phyloP scores from a whole-genome alignment of 2,329 filamentous ascomycete species.

The Colletotrichum karsti region DNA sequence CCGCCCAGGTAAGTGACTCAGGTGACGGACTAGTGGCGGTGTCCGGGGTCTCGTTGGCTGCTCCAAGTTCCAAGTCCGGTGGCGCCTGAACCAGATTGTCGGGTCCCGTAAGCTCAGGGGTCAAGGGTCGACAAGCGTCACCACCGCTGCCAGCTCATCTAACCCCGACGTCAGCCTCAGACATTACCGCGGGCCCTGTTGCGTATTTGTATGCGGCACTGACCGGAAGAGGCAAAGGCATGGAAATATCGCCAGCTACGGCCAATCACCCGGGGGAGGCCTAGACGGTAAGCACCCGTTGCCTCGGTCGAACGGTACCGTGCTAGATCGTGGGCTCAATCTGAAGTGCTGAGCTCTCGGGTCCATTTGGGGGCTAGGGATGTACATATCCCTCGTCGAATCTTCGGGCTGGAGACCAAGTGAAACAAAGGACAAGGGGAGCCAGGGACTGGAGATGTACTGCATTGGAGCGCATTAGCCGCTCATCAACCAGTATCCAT shows the following conservation, averaged over 20 bases:
- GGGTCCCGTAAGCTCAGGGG: constrained; percentile 23
- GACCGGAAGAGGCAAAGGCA: constrained; percentile 20
- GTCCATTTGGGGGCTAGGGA: background rate
- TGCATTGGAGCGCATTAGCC: background rate
- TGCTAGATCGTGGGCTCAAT: constrained; percentile 3
- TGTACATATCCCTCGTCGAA: background rate
- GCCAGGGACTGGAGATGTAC: background rate
- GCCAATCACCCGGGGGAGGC: constrained; percentile 6
- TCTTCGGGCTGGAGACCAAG: background rate
- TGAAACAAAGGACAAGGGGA: constrained; percentile 1
- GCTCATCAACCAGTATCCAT: background rate
- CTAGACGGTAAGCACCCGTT: background rate
- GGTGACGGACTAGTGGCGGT: constrained; percentile 19
- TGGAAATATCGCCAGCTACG: constrained; percentile 6
- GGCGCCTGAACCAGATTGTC: constrained; percentile 26
- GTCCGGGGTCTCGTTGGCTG: constrained; percentile 15
- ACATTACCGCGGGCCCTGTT: constrained; percentile 18
- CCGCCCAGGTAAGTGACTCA: constrained; percentile 15
- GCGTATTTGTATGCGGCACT: constrained; percentile 16
- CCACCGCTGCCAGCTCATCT: constrained; percentile 20
- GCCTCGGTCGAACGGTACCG: constrained; percentile 2
- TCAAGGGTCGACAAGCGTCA: constrained; percentile 26
- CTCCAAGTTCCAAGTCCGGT: constrained; percentile 3
- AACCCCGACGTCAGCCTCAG: constrained; percentile 26
- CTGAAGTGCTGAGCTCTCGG: background rate